Conservation (phyloP, 306 rosid genomes). For the Fragaria ananassa region DNA sequence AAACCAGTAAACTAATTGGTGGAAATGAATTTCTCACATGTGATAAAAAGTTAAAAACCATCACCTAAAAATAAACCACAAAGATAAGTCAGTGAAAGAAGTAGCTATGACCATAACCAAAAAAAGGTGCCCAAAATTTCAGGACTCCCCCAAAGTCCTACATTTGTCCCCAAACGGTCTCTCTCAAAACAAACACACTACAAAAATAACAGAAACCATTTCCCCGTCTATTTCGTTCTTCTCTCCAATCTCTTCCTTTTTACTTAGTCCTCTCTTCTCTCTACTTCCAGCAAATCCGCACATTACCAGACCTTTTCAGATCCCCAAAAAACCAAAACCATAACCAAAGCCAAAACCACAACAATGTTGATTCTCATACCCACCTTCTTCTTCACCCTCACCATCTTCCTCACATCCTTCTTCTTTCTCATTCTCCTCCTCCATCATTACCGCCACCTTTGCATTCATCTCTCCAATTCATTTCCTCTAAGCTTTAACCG, state of each 20-base stretch:
- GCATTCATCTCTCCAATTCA: background rate
- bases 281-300: slow-evolving; percentile 22
- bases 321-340: background rate
- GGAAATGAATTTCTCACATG: background rate
- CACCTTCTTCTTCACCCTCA: slow-evolving; percentile 2
- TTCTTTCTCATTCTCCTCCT: background rate
- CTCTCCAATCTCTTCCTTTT: slow-evolving; percentile 14
- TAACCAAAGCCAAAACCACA: background rate
- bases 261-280: slow-evolving; percentile 14
- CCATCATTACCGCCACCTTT: background rate
- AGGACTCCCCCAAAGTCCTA: background rate
- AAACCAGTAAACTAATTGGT: background rate
- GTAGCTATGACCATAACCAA: background rate
- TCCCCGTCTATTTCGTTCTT: slow-evolving; percentile 14
- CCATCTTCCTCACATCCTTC: background rate
- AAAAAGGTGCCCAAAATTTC: background rate
- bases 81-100: background rate
- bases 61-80: background rate
- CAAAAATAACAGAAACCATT: background rate
- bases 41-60: background rate
- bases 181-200: background rate
- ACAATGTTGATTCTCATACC: slow-evolving; percentile 2
- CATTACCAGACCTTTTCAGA: slow-evolving; percentile 20
- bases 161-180: slow-evolving; percentile 20
- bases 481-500: background rate